Percentiles rank a stretch among this genome's conserved stretches.
Conservation (phyloP, 2,329 filamentous ascomycete genomes). For the Sporothrix inflata region DNA sequence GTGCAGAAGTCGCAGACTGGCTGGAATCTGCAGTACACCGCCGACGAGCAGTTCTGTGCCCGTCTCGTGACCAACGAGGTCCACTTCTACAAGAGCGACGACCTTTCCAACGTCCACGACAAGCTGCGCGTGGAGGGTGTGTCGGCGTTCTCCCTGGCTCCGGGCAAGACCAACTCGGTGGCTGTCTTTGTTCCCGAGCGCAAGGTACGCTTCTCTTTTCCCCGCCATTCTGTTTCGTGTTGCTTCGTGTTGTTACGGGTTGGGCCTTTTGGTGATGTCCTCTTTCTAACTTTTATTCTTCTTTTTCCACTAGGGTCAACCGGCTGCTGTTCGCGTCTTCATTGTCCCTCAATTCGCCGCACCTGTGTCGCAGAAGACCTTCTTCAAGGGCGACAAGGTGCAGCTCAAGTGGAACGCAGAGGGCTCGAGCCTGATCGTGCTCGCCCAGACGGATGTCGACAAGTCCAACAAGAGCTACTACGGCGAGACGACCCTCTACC, state of each 20-base stretch:
- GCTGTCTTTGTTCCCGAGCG: conserved; percentile 95
- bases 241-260: not conserved
- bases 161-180: conserved; percentile 86
- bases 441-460: conserved; percentile 97
- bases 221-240: not conserved
- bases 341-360: conserved; percentile 83
- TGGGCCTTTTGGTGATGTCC: not conserved
- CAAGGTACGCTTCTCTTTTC: conserved; percentile 63
- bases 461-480: conserved; percentile 99
- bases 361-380: conserved; percentile 94
- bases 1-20: conserved; percentile 95
- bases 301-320: conserved; percentile 69
- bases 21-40: conserved; percentile 97
- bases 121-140: conserved; percentile 93
- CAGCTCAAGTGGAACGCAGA: conserved; percentile 97
- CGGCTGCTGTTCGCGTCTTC: conserved; percentile 91
- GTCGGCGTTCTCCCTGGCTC: conserved; percentile 83
- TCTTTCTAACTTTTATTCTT: not conserved
- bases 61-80: conserved; percentile 96
- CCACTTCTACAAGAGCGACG: conserved; percentile 90
- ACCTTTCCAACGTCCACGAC: conserved; percentile 88
- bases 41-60: conserved; percentile 90
- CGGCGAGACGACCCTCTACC: conserved; percentile 94
- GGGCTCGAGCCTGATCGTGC: conserved; percentile 87
- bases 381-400: conserved; percentile 99